Evolutionary conservation across 345 rosid genomes (phyloP).

Genomic region (Gossypium bickii): DNA sequence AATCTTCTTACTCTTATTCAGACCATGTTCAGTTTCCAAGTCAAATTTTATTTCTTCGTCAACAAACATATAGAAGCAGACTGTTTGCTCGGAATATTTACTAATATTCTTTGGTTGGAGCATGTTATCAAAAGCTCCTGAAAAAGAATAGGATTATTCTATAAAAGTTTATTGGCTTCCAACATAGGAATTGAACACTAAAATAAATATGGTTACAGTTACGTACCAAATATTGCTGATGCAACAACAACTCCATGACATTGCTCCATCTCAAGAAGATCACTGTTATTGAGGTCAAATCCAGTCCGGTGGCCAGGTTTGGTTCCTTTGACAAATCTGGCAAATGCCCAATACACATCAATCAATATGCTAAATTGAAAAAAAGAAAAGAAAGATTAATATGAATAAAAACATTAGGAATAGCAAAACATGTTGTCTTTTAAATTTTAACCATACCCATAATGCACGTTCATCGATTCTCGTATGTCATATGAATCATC

Average conservation of each 20-base stretch:
- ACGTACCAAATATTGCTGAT: slow-evolving; percentile 89
- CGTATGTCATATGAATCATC: slow-evolving; percentile 72
- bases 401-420: background rate
- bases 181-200: slow-evolving; percentile 2
- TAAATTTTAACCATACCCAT: slow-evolving; percentile 59
- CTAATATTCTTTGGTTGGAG: slow-evolving; percentile 78
- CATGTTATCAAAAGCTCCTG: slow-evolving; percentile 91
- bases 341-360: slow-evolving; percentile 1
- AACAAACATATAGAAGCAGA: slow-evolving; percentile 90
- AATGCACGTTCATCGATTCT: slow-evolving; percentile 82
- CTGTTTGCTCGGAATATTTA: slow-evolving; percentile 63
- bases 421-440: background rate
- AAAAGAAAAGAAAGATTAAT: background rate
- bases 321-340: slow-evolving; percentile 82
- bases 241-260: slow-evolving; percentile 88
- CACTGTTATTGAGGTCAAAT: slow-evolving; percentile 75
- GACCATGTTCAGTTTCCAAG: slow-evolving; percentile 54
- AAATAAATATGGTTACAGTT: slow-evolving; percentile 14
- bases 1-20: slow-evolving; percentile 45
- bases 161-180: slow-evolving; percentile 19
- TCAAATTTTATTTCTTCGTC: slow-evolving; percentile 88
- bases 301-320: slow-evolving; percentile 84
- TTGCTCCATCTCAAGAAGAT: slow-evolving; percentile 83
- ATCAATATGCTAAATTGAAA: slow-evolving; percentile 4
- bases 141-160: slow-evolving; percentile 12